Evolutionary conservation across 192 early-diverging fungal genomes (phyloP), one percentile per base, ranked within the genome.

Genomic region (Dissophora globulifera): DNA sequence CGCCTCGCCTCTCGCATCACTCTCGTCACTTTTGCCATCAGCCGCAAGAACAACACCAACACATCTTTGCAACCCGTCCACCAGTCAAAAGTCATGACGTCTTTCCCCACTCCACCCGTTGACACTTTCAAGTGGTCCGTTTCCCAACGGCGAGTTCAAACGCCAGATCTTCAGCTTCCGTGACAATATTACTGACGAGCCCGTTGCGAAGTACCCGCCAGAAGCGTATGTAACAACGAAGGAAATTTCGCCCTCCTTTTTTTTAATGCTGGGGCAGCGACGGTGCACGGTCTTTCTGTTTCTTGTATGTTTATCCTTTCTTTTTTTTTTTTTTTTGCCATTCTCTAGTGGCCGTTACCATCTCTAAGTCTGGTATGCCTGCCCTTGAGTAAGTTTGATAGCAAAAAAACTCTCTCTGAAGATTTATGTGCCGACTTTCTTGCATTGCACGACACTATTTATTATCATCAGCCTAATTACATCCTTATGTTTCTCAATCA

Each of bases 121-220:
- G 33, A 47, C 10, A 87, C 86, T 59, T 62, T 81, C 43, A 85
- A 88, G 59, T 91, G 91, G 90, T 81, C 89, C 52, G n/a, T 81
- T 83, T 30, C 68, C 83, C 43, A 57, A 49, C 45, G 95, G 95
- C 66, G 91, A 94, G 67, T 96, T 94, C 79, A 85, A 86, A 41
- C 88, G 93, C 46, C 86, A 91, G 62, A 82, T 86, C 27, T 93
- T 91, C 13, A 81, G 67, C 58, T 93, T 93, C 80, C 89, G 93
- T 47, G 82, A 85, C 50, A 19, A 51, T 25, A 86, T 95, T 46
- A 69, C 74, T 17, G 62, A 81, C 26, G 72, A 81, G 30, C 84
- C 88, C 4, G 75, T 67, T 20, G 86, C 92, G 20, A 68, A 69
- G 52, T 98, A 95, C 71, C 65, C 82, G 11, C 85, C 94, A 41